Conservation (phyloP, 2,329 filamentous ascomycete genomes). For the Elsinoe australis region DNA sequence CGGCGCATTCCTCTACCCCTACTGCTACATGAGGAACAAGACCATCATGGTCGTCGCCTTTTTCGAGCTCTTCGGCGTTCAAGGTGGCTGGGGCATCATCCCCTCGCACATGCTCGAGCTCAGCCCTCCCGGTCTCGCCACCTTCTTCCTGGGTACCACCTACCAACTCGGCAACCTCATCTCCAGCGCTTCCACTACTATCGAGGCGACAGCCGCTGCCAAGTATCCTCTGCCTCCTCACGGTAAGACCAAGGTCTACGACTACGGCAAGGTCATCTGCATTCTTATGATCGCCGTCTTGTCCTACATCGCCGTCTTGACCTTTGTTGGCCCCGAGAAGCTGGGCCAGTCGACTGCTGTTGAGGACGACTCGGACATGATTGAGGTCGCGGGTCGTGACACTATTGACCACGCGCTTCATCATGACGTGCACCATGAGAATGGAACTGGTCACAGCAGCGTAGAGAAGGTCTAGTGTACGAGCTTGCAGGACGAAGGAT, state of each 20-base stretch:
- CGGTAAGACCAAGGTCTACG: constrained; percentile 16
- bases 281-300: constrained; percentile 3
- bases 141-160: constrained; percentile 64
- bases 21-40: constrained; percentile 59
- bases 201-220: constrained; percentile 25
- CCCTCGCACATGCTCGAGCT: constrained; percentile 70
- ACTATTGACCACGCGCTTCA: not conserved
- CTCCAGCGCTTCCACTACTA: constrained; percentile 12
- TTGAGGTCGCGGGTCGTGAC: constrained; percentile 10
- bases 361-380: constrained; percentile 11
- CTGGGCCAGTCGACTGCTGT: constrained; percentile 1
- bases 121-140: constrained; percentile 62
- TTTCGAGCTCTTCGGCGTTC: constrained; percentile 56
- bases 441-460: not conserved
- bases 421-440: not conserved
- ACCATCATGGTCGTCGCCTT: constrained; percentile 71
- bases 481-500: too few relatives aligned
- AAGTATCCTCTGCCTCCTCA: constrained; percentile 24
- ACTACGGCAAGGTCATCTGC: constrained; percentile 17
- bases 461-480: constrained; percentile 4
- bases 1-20: constrained; percentile 74
- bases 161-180: constrained; percentile 70
- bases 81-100: constrained; percentile 37
- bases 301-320: constrained; percentile 6
- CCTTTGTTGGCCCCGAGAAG: constrained; percentile 8